Conservation (phyloP, 1,284 basidiomycete species). For the Entoloma clypeatum region DNA sequence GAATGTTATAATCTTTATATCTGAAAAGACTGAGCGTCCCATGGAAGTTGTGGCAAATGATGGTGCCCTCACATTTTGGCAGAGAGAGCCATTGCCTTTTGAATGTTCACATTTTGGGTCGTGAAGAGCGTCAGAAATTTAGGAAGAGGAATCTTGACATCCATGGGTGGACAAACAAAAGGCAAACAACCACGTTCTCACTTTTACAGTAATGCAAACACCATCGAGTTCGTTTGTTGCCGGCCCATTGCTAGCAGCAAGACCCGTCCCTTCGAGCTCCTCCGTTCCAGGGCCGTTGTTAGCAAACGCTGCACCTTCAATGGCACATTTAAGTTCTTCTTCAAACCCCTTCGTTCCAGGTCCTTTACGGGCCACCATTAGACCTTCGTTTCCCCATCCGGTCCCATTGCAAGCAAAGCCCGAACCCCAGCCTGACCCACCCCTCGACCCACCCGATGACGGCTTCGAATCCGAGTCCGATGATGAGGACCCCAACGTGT, state of each 20-base stretch:
- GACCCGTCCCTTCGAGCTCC: no score
- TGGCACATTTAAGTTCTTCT: constrained; percentile 1
- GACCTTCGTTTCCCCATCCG: constrained; percentile 7
- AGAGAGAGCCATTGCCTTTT: constrained; percentile 74
- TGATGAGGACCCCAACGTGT: constrained; percentile 38
- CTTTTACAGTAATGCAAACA: background rate
- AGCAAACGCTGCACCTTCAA: background rate
- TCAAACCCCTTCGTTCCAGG: constrained; percentile 3
- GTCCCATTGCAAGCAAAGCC: constrained; percentile 3
- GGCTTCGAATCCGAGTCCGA: constrained; percentile 37
- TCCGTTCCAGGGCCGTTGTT: no score
- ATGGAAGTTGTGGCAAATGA: constrained; percentile 9
- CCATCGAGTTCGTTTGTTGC: no score
- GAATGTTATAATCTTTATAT: constrained; percentile 72
- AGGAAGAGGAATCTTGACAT: constrained; percentile 59
- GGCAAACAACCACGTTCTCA: background rate
- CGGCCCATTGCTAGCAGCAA: no score
- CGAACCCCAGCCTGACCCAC: constrained; percentile 27
- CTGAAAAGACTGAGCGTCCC: constrained; percentile 36
- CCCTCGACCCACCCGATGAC: constrained; percentile 50
- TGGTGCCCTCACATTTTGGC: constrained; percentile 64
- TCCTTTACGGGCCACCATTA: no score
- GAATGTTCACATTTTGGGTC: constrained; percentile 56
- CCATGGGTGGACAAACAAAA: constrained; percentile 4
- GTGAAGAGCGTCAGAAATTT: constrained; percentile 74